Evolutionary conservation across 192 early-diverging fungal genomes (phyloP).

Genomic region (Umbelopsis sp.): DNA sequence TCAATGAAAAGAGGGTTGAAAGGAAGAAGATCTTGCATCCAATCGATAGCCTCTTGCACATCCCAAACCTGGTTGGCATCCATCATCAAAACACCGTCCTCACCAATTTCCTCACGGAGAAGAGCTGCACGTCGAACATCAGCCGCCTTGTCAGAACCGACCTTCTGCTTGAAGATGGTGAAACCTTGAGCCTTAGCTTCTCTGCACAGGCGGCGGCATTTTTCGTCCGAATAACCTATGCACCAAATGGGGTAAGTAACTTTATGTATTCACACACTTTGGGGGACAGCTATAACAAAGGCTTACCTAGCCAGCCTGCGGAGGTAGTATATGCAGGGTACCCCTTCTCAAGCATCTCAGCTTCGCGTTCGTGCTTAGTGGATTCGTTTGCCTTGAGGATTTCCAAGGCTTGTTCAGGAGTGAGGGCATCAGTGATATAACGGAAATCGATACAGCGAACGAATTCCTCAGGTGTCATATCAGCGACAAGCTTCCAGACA

Average conservation of each 20-base stretch:
- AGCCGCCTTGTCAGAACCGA: conserved; percentile 35
- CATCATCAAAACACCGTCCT: conserved; percentile 46
- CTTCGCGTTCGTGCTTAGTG: conserved; percentile 39
- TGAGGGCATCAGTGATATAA: conserved; percentile 47
- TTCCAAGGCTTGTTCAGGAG: conserved; percentile 40
- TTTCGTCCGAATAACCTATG: conserved; percentile 46
- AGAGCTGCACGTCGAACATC: conserved; percentile 44
- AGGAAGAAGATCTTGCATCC: conserved; percentile 43
- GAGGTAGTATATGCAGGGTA: conserved; percentile 48
- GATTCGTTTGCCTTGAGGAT: conserved; percentile 41
- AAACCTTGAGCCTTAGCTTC: conserved; percentile 46
- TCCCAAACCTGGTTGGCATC: conserved; percentile 56
- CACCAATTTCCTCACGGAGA: conserved; percentile 46
- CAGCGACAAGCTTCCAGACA: conserved; percentile 44
- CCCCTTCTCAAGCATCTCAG: conserved; percentile 36
- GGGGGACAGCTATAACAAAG: not conserved
- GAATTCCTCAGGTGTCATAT: conserved; percentile 46
- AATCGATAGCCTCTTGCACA: conserved; percentile 48
- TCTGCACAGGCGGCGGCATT: conserved; percentile 29
- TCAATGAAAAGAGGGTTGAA: conserved; percentile 50
- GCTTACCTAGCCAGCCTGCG: conserved; percentile 44
- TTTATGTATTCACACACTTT: not conserved
- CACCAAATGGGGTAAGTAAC: conserved; percentile 6
- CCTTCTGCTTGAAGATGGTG: conserved; percentile 50
- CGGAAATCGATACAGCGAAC: conserved; percentile 45